Base-by-base conservation (phyloP, 371 early-diverging fungal genomes). In the Syncephalastrum sp. region DNA sequence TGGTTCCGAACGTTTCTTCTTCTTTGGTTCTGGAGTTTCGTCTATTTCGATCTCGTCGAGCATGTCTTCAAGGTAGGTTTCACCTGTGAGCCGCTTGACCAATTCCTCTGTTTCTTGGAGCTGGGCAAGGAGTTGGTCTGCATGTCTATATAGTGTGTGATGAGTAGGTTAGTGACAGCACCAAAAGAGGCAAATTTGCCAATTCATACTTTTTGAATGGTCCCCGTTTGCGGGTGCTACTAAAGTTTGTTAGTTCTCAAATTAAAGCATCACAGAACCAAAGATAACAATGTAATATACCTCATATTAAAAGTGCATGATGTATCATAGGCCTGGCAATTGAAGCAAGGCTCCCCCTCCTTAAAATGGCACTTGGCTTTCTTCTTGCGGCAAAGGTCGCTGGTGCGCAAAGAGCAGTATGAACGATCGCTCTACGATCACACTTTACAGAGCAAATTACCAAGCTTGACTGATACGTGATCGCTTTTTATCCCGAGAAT, bases 111-210 rank as follows among this genome's bases (percentile, higher is more conserved):
- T 65, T 29, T 62, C 65, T 53, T 63, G 50, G 4, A 77, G 67
- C 29, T 72, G 62, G 46, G 67, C 65, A 55, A 74, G 74, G 14
- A 77, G 56, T 16, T 74, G 68, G 49, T 74, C 78, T 12, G 70
- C 68, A 42, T 74, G 70, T n/a, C 77, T 72, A 12, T 10, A 25
- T 16, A 54, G 48, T 41, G 48, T 41, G 48, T 15, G 12, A 47
- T 27, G 12, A 16, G 24, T 27, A 16, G 13, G 7, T 12, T 24
- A 33, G 38, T 10, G 38, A 10, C 38, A 33, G 10, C 38, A 33
- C 38, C 38, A 33, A 33, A 33, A 33, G 38, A 33, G 38, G 38
- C 38, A 33, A 33, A 12, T 33, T 43, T 1, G 27, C 21, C n/a
- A 42, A 3, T 14, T 19, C 13, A 59, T 63, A 67, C 61, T 60